Percentiles rank a stretch among this genome's conserved stretches.
Conservation (phyloP, 2,329 filamentous ascomycete species). For the Trichoderma atroviride region DNA sequence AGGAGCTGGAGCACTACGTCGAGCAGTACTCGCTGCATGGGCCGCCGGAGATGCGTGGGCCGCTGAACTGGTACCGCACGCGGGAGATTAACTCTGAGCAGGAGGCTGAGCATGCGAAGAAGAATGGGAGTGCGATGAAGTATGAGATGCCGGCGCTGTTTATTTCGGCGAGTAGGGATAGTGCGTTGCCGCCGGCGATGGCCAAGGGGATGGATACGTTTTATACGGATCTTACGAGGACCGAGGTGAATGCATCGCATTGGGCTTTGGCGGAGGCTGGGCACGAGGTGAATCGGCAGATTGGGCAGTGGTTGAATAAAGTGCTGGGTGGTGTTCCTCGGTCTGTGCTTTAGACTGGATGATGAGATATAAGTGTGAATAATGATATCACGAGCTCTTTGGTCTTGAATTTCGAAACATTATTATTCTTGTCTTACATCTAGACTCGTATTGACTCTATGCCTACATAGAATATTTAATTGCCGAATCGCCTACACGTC, state of each 20-base stretch:
- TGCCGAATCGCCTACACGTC: background rate
- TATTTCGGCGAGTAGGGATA: slow-evolving; percentile 71
- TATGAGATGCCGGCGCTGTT: slow-evolving; percentile 68
- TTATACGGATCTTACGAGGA: slow-evolving; percentile 66
- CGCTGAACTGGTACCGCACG: slow-evolving; percentile 87
- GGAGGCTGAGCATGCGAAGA: slow-evolving; percentile 63
- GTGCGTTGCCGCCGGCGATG: slow-evolving; percentile 72
- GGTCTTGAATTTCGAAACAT: background rate
- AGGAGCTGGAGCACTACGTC: slow-evolving; percentile 78
- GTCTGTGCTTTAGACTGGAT: slow-evolving; percentile 33
- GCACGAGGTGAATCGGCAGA: slow-evolving; percentile 67
- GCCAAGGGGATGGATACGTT: slow-evolving; percentile 69
- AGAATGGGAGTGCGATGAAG: slow-evolving; percentile 56
- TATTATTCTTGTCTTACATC: background rate
- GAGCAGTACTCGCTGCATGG: slow-evolving; percentile 65
- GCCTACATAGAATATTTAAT: background rate
- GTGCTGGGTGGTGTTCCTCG: slow-evolving; percentile 35
- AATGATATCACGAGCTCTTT: background rate
- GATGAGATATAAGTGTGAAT: background rate
- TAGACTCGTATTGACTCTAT: background rate
- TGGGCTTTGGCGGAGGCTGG: slow-evolving; percentile 82
- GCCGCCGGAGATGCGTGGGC: slow-evolving; percentile 68
- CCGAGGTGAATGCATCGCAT: slow-evolving; percentile 70
- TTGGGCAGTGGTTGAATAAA: slow-evolving; percentile 67
- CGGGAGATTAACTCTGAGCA: slow-evolving; percentile 74